Percentiles rank a stretch among this genome's conserved stretches.
These are phyloP conservation scores for Aspergillus sclerotialis DNA, from an alignment of 2,329 filamentous ascomycete genomes.

Conservation along the genomic window DNA sequence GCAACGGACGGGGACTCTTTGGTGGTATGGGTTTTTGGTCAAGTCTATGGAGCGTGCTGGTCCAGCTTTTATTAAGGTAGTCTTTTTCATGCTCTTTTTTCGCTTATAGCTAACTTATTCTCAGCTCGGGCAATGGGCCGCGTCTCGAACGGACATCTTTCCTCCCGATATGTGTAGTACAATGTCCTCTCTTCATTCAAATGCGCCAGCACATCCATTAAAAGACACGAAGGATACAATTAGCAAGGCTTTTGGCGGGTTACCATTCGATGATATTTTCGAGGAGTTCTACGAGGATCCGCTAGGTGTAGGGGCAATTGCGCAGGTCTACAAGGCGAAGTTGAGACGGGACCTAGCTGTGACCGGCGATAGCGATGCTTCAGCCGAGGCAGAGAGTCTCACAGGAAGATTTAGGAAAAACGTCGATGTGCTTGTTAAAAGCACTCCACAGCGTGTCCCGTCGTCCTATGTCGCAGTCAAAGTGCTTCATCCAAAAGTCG, in stretches of 20 bases:
- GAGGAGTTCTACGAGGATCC: conserved; percentile 89
- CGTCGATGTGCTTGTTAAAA: conserved; percentile 81
- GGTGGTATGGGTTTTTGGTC: conserved; percentile 92
- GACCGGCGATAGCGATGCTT: conserved; percentile 51
- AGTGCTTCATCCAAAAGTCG: conserved; percentile 86
- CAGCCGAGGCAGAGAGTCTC: conserved; percentile 49
- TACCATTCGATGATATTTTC: conserved; percentile 83
- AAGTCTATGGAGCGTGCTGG: conserved; percentile 85
- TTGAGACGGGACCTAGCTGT: conserved; percentile 70
- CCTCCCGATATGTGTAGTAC: conserved; percentile 83
- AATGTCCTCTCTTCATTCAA: conserved; percentile 92
- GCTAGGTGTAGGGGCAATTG: conserved; percentile 89
- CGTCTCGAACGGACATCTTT: conserved; percentile 93
- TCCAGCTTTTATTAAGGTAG: conserved; percentile 92
- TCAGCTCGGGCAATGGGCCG: conserved; percentile 94
- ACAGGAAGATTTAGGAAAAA: conserved; percentile 68
- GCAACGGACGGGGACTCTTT: conserved; percentile 74
- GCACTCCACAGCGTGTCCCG: conserved; percentile 73
- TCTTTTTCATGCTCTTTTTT: conserved; percentile 1
- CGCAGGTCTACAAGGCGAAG: conserved; percentile 95
- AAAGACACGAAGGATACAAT: conserved; percentile 72
- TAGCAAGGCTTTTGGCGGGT: conserved; percentile 70
- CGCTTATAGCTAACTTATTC: neutral
- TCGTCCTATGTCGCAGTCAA: conserved; percentile 94
- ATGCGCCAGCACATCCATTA: conserved; percentile 87